Base-by-base conservation (phyloP, 805 yeast species). In the Ogataea methanolica region DNA sequence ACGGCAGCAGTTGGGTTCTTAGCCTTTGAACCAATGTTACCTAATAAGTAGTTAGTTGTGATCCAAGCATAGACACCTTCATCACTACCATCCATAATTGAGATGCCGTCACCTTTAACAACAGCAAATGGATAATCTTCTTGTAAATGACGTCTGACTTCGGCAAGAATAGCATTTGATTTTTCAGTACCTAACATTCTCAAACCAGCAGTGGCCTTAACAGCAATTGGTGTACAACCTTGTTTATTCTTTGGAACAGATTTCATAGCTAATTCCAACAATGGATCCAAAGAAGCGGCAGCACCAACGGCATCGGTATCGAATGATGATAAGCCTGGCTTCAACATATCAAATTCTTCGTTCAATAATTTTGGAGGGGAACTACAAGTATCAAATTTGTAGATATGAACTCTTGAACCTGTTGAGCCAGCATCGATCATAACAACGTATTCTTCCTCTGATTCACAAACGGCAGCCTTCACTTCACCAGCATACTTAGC, bases 31-130 rank as follows among this genome's bases (percentile, higher is more conserved):
- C 98, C 99, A 65, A 94, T 92, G 71, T 92, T 94, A 38, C 97
- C 98, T 57, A 92, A 76, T 55, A 94, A 72, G 66, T 83, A 94
- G 71, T 94, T 94, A 43, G 97, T 83, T 26, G 99, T 94, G 66
- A 94, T 86, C 99, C 99, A 94, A 1, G 99, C 99, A 63, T 82
- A 94, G 8, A 94, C 97, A 67, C 99, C 99, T 73, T 95, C 99
- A 58, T 92, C 96, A 50, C 82, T 83, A 56, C 99, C 99, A 50
- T 86, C 90, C 98, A 94, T 92, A 61, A 94, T 88, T 11, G 91
- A 76, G 50, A 94, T 76, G 53, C 97, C 98, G 49, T 89, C 87
- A 42, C 83, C 88, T 11, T 77, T 82, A 43, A 91, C 96, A 42
- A 94, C 89, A 2, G 97, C 85, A 73, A 94, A 94, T 47, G 99